phyloP scores from a whole-genome alignment of 352 stramenopile species.

The Pseudoperonospora humuli region DNA sequence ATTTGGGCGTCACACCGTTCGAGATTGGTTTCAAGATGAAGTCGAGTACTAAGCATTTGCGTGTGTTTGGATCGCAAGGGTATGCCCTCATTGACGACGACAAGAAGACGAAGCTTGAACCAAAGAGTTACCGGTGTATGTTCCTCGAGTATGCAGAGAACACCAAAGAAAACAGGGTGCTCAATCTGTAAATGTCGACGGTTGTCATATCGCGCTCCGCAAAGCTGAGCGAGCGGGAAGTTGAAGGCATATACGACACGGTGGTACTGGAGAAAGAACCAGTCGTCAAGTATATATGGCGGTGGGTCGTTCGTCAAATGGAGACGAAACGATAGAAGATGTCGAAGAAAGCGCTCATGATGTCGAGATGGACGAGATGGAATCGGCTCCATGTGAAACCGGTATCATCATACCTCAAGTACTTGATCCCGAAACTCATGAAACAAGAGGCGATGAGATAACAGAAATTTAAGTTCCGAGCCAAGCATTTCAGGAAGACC shows the following conservation, averaged over 20 bases:
- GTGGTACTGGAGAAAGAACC: not conserved
- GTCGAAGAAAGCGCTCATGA: constrained; percentile 2
- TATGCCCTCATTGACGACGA: constrained; percentile 3
- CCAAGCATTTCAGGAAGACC: not conserved
- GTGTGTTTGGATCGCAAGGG: constrained; percentile 3
- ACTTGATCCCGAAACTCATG: not conserved
- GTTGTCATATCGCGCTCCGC: constrained; percentile 8
- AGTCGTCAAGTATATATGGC: not conserved
- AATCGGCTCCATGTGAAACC: not conserved
- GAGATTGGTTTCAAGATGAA: not conserved
- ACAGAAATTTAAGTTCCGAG: not conserved
- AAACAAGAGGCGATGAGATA: not conserved
- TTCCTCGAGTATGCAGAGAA: constrained; percentile 4
- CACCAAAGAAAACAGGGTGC: constrained; percentile 9
- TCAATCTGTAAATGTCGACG: constrained; percentile 9
- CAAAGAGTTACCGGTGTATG: constrained; percentile 5
- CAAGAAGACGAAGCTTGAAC: constrained; percentile 1
- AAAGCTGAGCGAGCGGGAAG: constrained; percentile 13
- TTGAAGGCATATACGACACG: not conserved
- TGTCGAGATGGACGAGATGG: constrained; percentile 1
- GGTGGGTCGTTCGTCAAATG: too few relatives aligned
- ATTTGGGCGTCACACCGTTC: not conserved
- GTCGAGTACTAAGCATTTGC: not conserved
- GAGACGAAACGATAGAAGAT: constrained; percentile 3
- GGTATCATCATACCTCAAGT: not conserved